Evolutionary conservation across 2,329 filamentous ascomycete species (phyloP), one percentile per base, ranked within the genome.

Genomic region (Stachybotrys chlorohalonatus): DNA sequence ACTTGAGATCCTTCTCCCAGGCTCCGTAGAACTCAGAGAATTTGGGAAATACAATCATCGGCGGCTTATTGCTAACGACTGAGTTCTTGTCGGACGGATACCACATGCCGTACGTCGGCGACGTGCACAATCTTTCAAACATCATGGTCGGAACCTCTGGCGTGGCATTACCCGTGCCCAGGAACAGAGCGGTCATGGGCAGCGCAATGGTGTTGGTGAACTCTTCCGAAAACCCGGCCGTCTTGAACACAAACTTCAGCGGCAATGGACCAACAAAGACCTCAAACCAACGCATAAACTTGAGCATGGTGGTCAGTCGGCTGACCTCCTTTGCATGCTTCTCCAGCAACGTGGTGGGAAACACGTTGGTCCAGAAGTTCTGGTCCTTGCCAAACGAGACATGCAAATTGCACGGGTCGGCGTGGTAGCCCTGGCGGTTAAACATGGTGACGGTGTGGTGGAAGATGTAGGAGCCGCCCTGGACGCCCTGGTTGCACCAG

Each of bases 161-260:
- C 0, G 85, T 85, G 58, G 85, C 83, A 57, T 88, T 88, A 2
- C 85, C 84, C 0, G 85, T 88, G 1, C 86, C 86, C 0, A 89
- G 72, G 63, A 89, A 88, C 6, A 71, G 61, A 1, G 69, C 69
- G 3, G 69, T 70, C 68, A 71, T 72, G 7, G 69, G 68, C 0
- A 89, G 70, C 0, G 86, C 85, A 31, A 87, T 76, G 67, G 88
- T 81, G 60, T 87, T 84, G 16, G 78, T 79, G 61, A 89, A 89
- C 53, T 86, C 84, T 8, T 79, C 73, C 46, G 77, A 84, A 67
- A 88, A 88, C 50, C 78, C 71, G 66, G 86, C 88, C 51, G 88
- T 68, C 60, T 79, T 80, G 62, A 88, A 75, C 59, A 88, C 74
- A 6, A 81, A 67, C 59, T 81, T 82, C 60, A 89, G 80, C 0